Percentiles rank a stretch among this genome's conserved stretches.
These are phyloP conservation scores for Tremella mesenterica DNA, from an alignment of 768 basidiomycete genomes.

Conservation along the genomic window DNA sequence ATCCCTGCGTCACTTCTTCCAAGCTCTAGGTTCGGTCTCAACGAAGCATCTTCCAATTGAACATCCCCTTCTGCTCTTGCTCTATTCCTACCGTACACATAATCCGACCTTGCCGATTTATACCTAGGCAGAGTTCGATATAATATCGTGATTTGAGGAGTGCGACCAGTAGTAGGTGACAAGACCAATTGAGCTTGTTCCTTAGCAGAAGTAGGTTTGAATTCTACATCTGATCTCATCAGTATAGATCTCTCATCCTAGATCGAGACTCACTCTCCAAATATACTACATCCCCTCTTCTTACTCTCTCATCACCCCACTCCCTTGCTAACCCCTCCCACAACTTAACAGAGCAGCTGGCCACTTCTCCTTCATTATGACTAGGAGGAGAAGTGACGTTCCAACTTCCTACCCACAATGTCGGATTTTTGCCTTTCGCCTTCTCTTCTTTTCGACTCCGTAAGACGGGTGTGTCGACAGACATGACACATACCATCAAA, in stretches of 20 bases:
- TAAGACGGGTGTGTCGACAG: constrained; percentile 17
- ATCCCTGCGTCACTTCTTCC: constrained; percentile 33
- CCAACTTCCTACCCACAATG: constrained; percentile 29
- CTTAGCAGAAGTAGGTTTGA: constrained; percentile 12
- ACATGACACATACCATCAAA: constrained; percentile 28
- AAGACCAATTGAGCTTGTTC: constrained; percentile 22
- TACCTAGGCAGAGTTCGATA: constrained; percentile 33
- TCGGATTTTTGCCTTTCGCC: constrained; percentile 15
- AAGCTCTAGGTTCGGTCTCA: constrained; percentile 32
- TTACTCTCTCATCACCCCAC: constrained; percentile 19
- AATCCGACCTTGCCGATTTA: constrained; percentile 5
- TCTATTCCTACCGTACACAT: constrained; percentile 5
- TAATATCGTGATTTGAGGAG: constrained; percentile 22
- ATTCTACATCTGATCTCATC: constrained; percentile 21
- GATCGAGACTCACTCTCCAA: constrained; percentile 29
- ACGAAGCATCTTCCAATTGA: constrained; percentile 19
- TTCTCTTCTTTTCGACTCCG: constrained; percentile 25
- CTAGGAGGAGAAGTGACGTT: constrained; percentile 9
- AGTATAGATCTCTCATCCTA: not conserved
- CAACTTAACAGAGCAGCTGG: constrained; percentile 21
- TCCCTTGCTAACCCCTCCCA: constrained; percentile 32
- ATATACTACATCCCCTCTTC: constrained; percentile 31
- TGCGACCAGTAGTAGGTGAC: constrained; percentile 5
- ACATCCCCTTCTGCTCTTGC: not conserved
- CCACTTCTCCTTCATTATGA: constrained; percentile 3